Percentiles rank a stretch among this genome's conserved stretches.
These are phyloP conservation scores for Pulicaria dysenterica DNA, from an alignment of 129 eudicot genomes.

Conservation along the genomic window DNA sequence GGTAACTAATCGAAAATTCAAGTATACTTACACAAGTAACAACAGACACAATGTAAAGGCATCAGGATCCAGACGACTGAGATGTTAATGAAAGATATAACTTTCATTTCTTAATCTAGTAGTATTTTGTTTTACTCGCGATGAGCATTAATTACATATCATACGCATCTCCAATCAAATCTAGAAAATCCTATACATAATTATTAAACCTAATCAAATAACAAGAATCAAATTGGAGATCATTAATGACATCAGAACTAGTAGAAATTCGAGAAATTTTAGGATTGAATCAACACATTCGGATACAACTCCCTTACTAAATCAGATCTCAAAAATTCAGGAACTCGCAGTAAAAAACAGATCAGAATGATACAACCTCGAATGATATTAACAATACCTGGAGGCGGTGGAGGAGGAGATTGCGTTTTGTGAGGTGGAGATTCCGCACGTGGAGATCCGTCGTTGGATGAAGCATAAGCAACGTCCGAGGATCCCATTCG, in stretches of 20 bases:
- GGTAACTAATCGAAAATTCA: too few relatives aligned
- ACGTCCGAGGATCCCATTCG: constrained; percentile 47
- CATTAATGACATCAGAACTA: constrained; percentile 16
- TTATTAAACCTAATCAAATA: constrained; percentile 20
- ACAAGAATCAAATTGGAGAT: constrained; percentile 9
- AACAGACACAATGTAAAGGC: not conserved
- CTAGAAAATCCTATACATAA: not conserved
- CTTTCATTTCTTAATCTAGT: constrained; percentile 5
- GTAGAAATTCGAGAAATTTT: constrained; percentile 7
- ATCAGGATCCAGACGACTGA: constrained; percentile 4
- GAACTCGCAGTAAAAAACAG: constrained; percentile 24
- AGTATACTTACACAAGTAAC: too few relatives aligned
- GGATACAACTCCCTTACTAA: not conserved
- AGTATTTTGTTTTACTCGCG: not conserved
- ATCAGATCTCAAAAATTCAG: not conserved
- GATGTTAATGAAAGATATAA: constrained; percentile 15
- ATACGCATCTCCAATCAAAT: constrained; percentile 18
- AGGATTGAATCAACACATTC: not conserved
- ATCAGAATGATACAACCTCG: constrained; percentile 37
- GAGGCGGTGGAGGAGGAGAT: constrained; percentile 30
- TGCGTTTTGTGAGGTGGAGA: constrained; percentile 53
- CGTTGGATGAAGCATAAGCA: constrained; percentile 45
- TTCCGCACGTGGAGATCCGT: constrained; percentile 41
- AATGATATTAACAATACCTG: constrained; percentile 15
- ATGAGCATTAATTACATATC: not conserved